Evolutionary conservation across 257 asterid species (phyloP), one percentile per base, ranked within the genome.

Genomic region (Cynanchum wilfordii): DNA sequence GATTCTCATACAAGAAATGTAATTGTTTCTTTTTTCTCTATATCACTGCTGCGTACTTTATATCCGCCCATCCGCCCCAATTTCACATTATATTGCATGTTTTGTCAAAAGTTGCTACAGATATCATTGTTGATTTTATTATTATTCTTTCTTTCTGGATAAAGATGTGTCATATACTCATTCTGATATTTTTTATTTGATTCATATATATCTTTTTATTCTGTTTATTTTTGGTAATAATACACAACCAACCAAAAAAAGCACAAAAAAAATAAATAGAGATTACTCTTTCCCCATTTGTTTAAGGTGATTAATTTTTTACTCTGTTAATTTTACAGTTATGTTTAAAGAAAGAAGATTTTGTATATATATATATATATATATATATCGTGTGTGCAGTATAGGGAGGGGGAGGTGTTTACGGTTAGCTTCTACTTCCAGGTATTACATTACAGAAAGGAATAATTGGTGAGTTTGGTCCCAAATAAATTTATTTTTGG

Each of bases 1-100:
- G 68, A 72, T 60, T 54, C 76, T 71, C 24, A 50, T 68, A 49
- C 74, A 72, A 71, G 74, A 72, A 77, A 77, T 30, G 50, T 49
- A 25, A 5, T 6, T 16, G 40, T 71, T 66, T 71, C 33, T 71
- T 72, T 71, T 56, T 71, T 33, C 38, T 71, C 12, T 65, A 66
- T 44, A 3, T 1, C 51, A 40, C n/a, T 24, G 19, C 25, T 54
- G 67, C 58, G 6, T 65, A 19, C 68, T 66, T 22, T 2, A 29
- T 45, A 54, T 12, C 30, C 36, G 17, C 69, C 45, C 12, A 54
- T 12, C 30, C 36, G 17, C 69, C 45, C 12, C 10, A 22, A 38
- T 69, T 75, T 62, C 55, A 58, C 42, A 64, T 42, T 33, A 17
- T 10, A 54, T 73, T 27, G 40, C n/a, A 55, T 19, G 7, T 24